phyloP scores from a whole-genome alignment of 164 flowering plant genomes.

The Dillenia turbinata region DNA sequence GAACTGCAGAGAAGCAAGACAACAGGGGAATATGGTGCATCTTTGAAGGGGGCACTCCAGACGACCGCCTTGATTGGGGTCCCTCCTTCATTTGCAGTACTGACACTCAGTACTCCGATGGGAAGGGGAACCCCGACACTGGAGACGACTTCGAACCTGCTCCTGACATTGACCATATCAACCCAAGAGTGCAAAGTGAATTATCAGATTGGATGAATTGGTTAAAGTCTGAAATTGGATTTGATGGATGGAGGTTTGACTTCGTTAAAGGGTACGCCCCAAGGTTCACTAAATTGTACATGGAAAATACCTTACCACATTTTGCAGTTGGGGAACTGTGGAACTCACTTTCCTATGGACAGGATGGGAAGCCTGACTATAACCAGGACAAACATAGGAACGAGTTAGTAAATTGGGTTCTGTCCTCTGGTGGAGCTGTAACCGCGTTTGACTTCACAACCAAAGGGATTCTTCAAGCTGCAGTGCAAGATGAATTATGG shows the following conservation, averaged over 20 bases:
- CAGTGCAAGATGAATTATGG: slow-evolving; percentile 58
- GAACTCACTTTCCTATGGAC: slow-evolving; percentile 32
- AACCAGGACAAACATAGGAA: slow-evolving; percentile 54
- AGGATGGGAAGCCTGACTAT: slow-evolving; percentile 34
- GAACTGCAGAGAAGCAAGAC: slow-evolving; percentile 61
- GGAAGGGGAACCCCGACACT: slow-evolving; percentile 61
- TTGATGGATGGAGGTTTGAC: slow-evolving; percentile 75
- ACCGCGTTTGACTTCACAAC: slow-evolving; percentile 79
- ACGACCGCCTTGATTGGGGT: slow-evolving; percentile 81
- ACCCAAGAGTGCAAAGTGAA: slow-evolving; percentile 58
- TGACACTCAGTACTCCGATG: slow-evolving; percentile 52
- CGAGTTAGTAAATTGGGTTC: slow-evolving; percentile 48
- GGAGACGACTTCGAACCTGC: slow-evolving; percentile 41
- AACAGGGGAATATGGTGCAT: slow-evolving; percentile 61
- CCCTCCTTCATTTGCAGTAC: slow-evolving; percentile 54
- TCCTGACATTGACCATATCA: slow-evolving; percentile 75
- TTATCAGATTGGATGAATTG: slow-evolving; percentile 82
- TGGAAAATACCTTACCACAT: slow-evolving; percentile 44
- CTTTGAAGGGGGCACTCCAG: slow-evolving; percentile 75
- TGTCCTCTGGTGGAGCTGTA: slow-evolving; percentile 42
- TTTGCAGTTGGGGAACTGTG: slow-evolving; percentile 74
- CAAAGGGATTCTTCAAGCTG: slow-evolving; percentile 70
- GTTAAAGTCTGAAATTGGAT: slow-evolving; percentile 56
- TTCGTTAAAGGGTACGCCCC: slow-evolving; percentile 59
- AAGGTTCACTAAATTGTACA: slow-evolving; percentile 38